Evolutionary conservation across 352 stramenopile species (phyloP), one percentile per base, ranked within the genome.

Genomic region (Globisporangium acanthophoron): DNA sequence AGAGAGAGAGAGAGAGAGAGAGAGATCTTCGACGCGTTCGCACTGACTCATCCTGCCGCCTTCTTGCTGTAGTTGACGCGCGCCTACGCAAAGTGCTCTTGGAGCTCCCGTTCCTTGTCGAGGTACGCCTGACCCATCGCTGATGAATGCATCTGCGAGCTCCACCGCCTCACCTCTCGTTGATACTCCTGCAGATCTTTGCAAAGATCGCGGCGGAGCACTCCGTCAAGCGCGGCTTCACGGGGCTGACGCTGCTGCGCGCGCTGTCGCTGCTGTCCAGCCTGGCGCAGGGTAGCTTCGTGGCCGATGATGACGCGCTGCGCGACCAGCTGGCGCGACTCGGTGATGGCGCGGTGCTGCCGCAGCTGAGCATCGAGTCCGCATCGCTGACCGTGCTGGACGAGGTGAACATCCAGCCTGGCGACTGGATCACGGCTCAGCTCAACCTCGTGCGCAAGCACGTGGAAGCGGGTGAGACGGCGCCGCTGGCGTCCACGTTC

Each of bases 351-450:
- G 57, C 57, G 3, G 57, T 67, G 44, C 61, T 88, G 4, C 78
- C 78, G 18, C 62, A 71, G 20, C 60, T 79, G 11, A 46, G 58
- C 33, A 57, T 87, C 5, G 35, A 45, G 1, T 31, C 71, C 9
- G 70, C 74, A 41, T 78, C 74, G 47, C 56, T 91, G 40, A 54
- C 59, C 21, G 81, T 92, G 13, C 62, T 86, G 18, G 82, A 92
- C 50, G 82, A 94, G 61, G 47, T 59, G 2, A 88, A 80, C 58
- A 71, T 90, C 48, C 83, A 87, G 43, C 75, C 85, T 37, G 73
- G 78, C 52, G 85, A 94, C 62, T 94, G 77, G 78, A 64, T 94
- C 53, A 94, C 80, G n/a, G 57, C 89, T 37, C 66, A 85, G 55
- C 69, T 86, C 18, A 74, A 54, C 11, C 45, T 89, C 47, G 64